Percentiles rank a stretch among this genome's conserved stretches.
Evolutionary conservation across 805 yeast species (phyloP).

Genomic region (Cyberlindnera xishuangbannaensis): DNA sequence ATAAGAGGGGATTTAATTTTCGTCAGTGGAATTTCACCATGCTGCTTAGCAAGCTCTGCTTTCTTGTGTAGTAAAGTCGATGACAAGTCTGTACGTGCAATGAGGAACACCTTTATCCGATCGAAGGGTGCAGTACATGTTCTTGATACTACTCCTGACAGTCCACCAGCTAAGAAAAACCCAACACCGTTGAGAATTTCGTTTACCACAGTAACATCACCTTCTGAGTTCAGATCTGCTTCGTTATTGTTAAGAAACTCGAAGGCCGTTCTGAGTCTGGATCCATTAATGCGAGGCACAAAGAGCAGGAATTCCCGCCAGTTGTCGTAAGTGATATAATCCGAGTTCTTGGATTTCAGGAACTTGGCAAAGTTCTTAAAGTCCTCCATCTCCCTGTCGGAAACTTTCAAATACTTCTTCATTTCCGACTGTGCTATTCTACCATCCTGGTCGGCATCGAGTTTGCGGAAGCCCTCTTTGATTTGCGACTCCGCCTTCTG

Average conservation of each 20-base stretch:
- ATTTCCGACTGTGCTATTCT: constrained; percentile 61
- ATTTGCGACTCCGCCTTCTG: constrained; percentile 67
- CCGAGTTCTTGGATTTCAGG: constrained; percentile 43
- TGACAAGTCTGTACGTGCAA: constrained; percentile 80
- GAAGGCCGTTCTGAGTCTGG: constrained; percentile 76
- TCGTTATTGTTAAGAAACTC: constrained; percentile 68
- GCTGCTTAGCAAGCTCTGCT: constrained; percentile 38
- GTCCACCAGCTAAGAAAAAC: constrained; percentile 89
- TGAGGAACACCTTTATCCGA: constrained; percentile 86
- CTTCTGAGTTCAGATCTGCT: constrained; percentile 84
- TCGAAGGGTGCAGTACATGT: constrained; percentile 98
- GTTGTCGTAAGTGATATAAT: constrained; percentile 74
- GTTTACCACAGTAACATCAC: constrained; percentile 80
- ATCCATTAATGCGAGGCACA: constrained; percentile 76
- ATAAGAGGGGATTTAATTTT: constrained; percentile 67
- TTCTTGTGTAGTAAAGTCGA: constrained; percentile 62
- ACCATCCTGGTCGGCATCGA: constrained; percentile 75
- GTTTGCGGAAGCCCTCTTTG: constrained; percentile 54
- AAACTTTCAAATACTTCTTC: constrained; percentile 53
- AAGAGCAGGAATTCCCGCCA: constrained; percentile 79
- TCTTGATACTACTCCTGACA: constrained; percentile 92
- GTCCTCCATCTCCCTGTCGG: constrained; percentile 42
- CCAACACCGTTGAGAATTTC: constrained; percentile 83
- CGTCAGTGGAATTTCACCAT: constrained; percentile 31
- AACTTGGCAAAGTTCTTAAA: constrained; percentile 51